These are phyloP conservation scores for Strobilomyces echinocephalus DNA, from an alignment of 768 basidiomycete species.

Conservation along the genomic window DNA sequence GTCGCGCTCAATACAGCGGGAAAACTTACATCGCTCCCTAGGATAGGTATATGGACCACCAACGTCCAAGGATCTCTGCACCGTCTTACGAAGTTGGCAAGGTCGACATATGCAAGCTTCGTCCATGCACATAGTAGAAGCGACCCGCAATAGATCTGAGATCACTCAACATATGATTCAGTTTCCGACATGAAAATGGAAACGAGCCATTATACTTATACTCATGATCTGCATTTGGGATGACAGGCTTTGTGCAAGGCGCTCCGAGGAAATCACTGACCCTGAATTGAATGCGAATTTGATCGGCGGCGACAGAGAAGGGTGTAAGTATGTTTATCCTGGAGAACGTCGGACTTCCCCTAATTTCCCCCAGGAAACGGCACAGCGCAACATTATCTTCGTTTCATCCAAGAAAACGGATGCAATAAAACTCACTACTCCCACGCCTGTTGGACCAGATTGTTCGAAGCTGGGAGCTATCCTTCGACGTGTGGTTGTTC, in stretches of 20 bases:
- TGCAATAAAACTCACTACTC: no score
- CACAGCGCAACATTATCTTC: no score
- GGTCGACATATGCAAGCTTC: not conserved
- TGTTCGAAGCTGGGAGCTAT: not conserved
- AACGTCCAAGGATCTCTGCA: not conserved
- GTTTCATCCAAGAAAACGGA: no score
- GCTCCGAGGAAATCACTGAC: not conserved
- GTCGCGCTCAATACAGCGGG: not conserved
- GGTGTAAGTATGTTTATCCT: no score
- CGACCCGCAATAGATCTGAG: not conserved
- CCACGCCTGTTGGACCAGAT: no score
- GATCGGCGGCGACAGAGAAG: not conserved
- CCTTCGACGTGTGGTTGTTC: no score
- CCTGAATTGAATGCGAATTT: not conserved
- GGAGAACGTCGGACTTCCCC: no score
- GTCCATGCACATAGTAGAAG: not conserved
- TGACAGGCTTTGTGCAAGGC: not conserved
- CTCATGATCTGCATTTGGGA: not conserved
- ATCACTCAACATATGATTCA: not conserved
- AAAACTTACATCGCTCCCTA: not conserved
- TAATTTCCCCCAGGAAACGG: no score
- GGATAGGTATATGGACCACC: not conserved
- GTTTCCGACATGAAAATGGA: not conserved
- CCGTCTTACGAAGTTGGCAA: not conserved
- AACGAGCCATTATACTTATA: not conserved